Evolutionary conservation across 139 green algal genomes (phyloP), one percentile per base, ranked within the genome.

Genomic region (Chlamydomonas applanata): DNA sequence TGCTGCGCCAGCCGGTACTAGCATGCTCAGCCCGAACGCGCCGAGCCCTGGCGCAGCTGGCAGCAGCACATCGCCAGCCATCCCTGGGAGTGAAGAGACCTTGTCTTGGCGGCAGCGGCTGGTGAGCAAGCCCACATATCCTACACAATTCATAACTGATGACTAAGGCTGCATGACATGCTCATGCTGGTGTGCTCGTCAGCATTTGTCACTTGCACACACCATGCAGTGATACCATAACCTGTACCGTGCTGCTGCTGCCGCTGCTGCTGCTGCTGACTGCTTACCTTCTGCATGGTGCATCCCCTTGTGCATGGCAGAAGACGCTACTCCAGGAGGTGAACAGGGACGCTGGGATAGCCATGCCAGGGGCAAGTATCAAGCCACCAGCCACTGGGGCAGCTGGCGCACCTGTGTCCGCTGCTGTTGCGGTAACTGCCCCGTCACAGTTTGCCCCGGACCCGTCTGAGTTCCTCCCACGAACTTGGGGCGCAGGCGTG

Each of bases 241-340:
- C n/a, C n/a, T n/a, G n/a, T n/a, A n/a, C n/a, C n/a, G n/a, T n/a
- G n/a, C n/a, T n/a, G n/a, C n/a, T n/a, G n/a, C n/a, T n/a, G n/a
- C n/a, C n/a, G n/a, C n/a, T n/a, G n/a, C n/a, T n/a, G n/a, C n/a
- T n/a, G n/a, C n/a, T n/a, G n/a, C n/a, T n/a, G n/a, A n/a, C n/a
- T n/a, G n/a, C n/a, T 49, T 49, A 11, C 40, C 11, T 49, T 49
- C 7, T 49, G 54, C 54, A 27, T 62, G 9, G 9, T 14, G 20
- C 54, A 17, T 14, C 4, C 22, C 13, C 20, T 11, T 62, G 54
- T 17, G 9, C 54, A 62, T 35, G 34, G 59, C 59, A 66, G 59
- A 66, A 66, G 25, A 66, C 30, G n/a, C 59, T 66, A 25, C 59
- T 66, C n/a, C 59, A 66, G 11, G 59, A 66, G 59, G 59, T 66